These are phyloP conservation scores for Alternaria gansuensis DNA, from an alignment of 2,329 filamentous ascomycete genomes.

Conservation along the genomic window DNA sequence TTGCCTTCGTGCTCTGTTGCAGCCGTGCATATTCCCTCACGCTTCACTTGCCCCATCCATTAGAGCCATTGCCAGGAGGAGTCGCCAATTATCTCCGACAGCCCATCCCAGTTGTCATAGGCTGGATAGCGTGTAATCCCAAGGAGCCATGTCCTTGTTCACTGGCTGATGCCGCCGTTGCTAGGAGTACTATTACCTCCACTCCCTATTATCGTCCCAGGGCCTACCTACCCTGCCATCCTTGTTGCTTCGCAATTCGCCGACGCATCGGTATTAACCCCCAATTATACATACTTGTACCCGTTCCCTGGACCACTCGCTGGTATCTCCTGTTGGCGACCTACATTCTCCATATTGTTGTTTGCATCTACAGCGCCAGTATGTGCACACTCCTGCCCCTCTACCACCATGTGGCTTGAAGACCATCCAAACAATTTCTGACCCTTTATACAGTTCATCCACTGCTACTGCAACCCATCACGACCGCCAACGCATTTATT, in stretches of 20 bases:
- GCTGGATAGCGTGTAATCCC: constrained; percentile 36
- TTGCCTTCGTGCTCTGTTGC: constrained; percentile 33
- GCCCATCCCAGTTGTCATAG: constrained; percentile 25
- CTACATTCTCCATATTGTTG: constrained; percentile 25
- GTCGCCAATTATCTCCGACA: constrained; percentile 37
- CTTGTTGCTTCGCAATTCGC: constrained; percentile 40
- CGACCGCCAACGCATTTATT: constrained; percentile 11
- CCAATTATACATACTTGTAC: constrained; percentile 29
- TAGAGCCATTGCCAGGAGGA: constrained; percentile 24
- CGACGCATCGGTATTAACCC: constrained; percentile 35
- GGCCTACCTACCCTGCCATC: constrained; percentile 36
- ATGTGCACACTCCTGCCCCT: constrained; percentile 24
- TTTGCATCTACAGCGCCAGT: constrained; percentile 25
- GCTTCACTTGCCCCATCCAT: constrained; percentile 39
- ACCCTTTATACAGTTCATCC: constrained; percentile 8
- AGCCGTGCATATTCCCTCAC: constrained; percentile 39
- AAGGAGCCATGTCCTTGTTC: constrained; percentile 39
- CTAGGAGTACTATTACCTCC: constrained; percentile 27
- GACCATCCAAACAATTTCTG: constrained; percentile 15
- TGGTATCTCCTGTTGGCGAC: constrained; percentile 29
- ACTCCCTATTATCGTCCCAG: constrained; percentile 40
- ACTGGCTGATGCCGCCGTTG: constrained; percentile 42
- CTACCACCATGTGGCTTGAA: constrained; percentile 15
- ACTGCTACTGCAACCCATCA: constrained; percentile 18
- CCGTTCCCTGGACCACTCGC: constrained; percentile 31